Evolutionary conservation across 2,329 filamentous ascomycete species (phyloP).

Genomic region (Fonsecaea nubica): DNA sequence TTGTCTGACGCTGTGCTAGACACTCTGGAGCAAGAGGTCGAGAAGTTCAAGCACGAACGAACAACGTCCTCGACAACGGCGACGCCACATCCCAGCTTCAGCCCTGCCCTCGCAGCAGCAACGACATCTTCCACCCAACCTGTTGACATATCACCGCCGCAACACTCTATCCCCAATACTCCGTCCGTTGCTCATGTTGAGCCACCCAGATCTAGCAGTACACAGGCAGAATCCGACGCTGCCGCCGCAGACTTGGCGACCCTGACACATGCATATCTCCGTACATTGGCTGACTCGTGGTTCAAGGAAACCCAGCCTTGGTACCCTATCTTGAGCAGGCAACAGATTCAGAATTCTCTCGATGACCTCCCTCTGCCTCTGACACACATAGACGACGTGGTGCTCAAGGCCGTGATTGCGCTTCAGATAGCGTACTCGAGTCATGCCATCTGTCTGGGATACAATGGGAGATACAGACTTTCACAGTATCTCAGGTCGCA

Average conservation of each 20-base stretch:
- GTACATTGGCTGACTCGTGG: conserved; percentile 44
- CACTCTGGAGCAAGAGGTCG: conserved; percentile 38
- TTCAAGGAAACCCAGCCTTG: conserved; percentile 49
- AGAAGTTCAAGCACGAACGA: conserved; percentile 32
- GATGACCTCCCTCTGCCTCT: conserved; percentile 31
- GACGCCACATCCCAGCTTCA: conserved; percentile 9
- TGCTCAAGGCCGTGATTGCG: conserved; percentile 38
- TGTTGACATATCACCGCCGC: conserved; percentile 11
- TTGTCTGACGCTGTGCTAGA: conserved; percentile 25
- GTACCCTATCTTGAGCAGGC: conserved; percentile 45
- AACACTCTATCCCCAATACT: conserved; percentile 19
- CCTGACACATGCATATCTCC: conserved; percentile 34
- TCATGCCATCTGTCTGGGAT: conserved; percentile 39
- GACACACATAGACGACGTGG: conserved; percentile 37
- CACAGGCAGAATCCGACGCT: conserved; percentile 29
- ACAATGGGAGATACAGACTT: conserved; percentile 37
- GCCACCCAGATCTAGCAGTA: neutral
- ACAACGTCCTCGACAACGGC: conserved; percentile 13
- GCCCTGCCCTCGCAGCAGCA: conserved; percentile 5
- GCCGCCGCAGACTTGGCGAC: conserved; percentile 37
- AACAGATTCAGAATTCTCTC: conserved; percentile 34
- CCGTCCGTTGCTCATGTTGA: conserved; percentile 10
- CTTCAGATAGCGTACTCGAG: conserved; percentile 38
- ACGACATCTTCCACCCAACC: conserved; percentile 25
- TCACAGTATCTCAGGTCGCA: conserved; percentile 35